phyloP scores from a whole-genome alignment of 495 filamentous ascomycete species.

The Daldinia decipiens region DNA sequence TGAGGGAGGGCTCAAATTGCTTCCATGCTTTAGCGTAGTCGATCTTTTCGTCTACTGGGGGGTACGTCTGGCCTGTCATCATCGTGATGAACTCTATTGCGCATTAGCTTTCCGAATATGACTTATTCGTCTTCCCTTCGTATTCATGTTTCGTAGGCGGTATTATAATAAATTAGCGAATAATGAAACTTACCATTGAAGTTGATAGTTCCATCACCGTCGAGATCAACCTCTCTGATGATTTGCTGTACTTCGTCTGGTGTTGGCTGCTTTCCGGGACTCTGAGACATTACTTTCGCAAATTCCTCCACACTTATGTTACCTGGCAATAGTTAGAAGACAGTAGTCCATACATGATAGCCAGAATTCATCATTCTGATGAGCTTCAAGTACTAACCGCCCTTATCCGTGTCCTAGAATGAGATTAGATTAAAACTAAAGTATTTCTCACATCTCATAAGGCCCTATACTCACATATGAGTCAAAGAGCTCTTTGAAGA shows the following conservation, averaged over 20 bases:
- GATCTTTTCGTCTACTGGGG: slow-evolving; percentile 36
- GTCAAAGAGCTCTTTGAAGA: slow-evolving; percentile 52
- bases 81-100: slow-evolving; percentile 51
- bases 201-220: slow-evolving; percentile 52
- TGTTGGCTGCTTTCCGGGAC: slow-evolving; percentile 46
- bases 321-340: slow-evolving; percentile 37
- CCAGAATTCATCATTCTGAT: neutral
- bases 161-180: neutral
- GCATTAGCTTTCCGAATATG: slow-evolving; percentile 8
- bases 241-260: slow-evolving; percentile 49
- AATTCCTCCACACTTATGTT: slow-evolving; percentile 52
- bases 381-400: slow-evolving; percentile 40
- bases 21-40: slow-evolving; percentile 46
- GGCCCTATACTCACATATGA: slow-evolving; percentile 45
- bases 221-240: slow-evolving; percentile 50
- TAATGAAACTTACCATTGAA: slow-evolving; percentile 48
- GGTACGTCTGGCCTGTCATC: slow-evolving; percentile 50
- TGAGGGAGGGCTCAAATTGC: slow-evolving; percentile 42
- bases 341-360: neutral
- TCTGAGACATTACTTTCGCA: slow-evolving; percentile 50
- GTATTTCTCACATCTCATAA: neutral
- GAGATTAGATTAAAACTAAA: slow-evolving; percentile 5
- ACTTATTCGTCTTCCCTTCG: neutral
- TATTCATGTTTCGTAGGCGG: neutral
- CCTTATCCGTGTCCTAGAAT: slow-evolving; percentile 48